A percentile compares a stretch with the other conserved stretches of the same genome.
Evolutionary conservation across 1,284 basidiomycete genomes (phyloP).

Genomic region (Malassezia nana): DNA sequence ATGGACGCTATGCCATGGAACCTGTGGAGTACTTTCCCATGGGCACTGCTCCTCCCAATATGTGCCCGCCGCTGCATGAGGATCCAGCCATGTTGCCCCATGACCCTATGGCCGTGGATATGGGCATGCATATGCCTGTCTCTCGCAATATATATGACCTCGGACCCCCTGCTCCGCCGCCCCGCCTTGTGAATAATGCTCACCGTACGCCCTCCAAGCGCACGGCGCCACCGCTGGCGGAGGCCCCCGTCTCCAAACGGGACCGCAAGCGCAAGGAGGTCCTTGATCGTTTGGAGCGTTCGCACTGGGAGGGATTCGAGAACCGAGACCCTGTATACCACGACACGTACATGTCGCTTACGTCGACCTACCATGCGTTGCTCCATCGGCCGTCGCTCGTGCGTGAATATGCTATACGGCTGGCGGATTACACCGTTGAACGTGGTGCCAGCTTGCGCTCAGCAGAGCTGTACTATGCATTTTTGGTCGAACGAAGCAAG

Average conservation of each 20-base stretch:
- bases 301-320: constrained; percentile 44
- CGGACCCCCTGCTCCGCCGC: neutral
- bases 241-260: constrained; percentile 17
- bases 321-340: constrained; percentile 42
- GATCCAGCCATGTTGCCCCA: constrained; percentile 3
- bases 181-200: neutral
- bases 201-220: neutral
- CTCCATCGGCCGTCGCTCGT: constrained; percentile 32
- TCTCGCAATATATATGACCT: neutral
- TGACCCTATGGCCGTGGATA: neutral
- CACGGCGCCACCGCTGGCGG: neutral
- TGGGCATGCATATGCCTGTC: neutral
- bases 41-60: neutral
- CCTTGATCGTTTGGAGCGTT: constrained; percentile 41
- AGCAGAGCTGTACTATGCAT: constrained; percentile 35
- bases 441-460: constrained; percentile 36
- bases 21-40: constrained; percentile 11
- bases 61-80: constrained; percentile 3
- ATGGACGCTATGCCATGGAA: constrained; percentile 5
- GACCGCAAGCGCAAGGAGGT: constrained; percentile 44
- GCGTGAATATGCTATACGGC: constrained; percentile 37
- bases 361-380: constrained; percentile 32
- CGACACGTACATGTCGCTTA: constrained; percentile 34
- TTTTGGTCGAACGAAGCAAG: constrained; percentile 38
- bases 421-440: constrained; percentile 30